Evolutionary conservation across 2,329 filamentous ascomycete species (phyloP).

Genomic region (Ophiostoma novo-ulmi): DNA sequence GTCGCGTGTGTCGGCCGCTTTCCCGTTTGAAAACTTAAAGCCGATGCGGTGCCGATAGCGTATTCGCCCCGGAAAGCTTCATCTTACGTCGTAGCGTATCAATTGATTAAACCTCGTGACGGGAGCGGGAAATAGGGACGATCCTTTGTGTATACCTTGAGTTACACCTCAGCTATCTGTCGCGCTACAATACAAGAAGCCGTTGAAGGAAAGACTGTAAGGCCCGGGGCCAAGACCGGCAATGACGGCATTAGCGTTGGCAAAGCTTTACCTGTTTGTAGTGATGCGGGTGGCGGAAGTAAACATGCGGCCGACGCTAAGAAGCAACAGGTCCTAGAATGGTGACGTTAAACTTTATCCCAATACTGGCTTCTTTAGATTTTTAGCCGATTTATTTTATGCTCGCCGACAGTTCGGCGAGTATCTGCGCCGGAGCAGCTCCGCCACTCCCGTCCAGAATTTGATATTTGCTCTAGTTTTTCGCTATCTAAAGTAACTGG

Average conservation of each 20-base stretch:
- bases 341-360: not conserved
- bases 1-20: too few relatives aligned
- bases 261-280: not conserved
- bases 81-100: not conserved
- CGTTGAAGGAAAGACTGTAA: not conserved
- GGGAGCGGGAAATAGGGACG: not conserved
- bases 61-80: not conserved
- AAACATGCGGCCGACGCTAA: not conserved
- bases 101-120: not conserved
- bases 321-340: not conserved
- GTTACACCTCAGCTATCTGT: not conserved
- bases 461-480: not conserved
- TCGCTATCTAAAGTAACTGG: not conserved
- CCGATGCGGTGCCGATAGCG: not conserved
- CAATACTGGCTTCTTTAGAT: not conserved
- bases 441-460: not conserved
- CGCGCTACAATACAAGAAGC: not conserved
- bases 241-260: not conserved
- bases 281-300: conserved; percentile 1
- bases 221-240: not conserved
- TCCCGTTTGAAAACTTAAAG: not conserved
- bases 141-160: too few relatives aligned
- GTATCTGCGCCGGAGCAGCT: not conserved
- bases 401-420: not conserved
- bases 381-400: not conserved